Evolutionary conservation across 163 green algal species (phyloP), one percentile per base, ranked within the genome.

Genomic region (Scenedesmus sp.): DNA sequence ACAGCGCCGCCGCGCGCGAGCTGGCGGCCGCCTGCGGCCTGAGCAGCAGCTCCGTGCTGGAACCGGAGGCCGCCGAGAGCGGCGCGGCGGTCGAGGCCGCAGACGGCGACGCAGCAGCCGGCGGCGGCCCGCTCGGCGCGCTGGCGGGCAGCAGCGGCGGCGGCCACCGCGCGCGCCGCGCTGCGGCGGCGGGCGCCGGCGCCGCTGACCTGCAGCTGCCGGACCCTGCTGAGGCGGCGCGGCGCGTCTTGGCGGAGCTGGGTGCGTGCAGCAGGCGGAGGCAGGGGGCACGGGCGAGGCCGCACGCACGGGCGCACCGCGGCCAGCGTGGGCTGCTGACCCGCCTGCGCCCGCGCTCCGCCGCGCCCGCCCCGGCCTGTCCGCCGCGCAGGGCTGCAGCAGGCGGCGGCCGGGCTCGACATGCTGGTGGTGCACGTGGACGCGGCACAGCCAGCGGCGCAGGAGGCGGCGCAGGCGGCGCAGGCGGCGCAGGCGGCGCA

Each of bases 321-420:
- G n/a, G n/a, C n/a, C n/a, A n/a, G n/a, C n/a, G n/a, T n/a, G n/a
- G n/a, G n/a, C n/a, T n/a, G n/a, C n/a, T n/a, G n/a, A n/a, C n/a
- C n/a, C n/a, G n/a, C n/a, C n/a, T n/a, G n/a, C n/a, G n/a, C n/a
- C n/a, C n/a, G n/a, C n/a, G n/a, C n/a, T n/a, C n/a, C n/a, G n/a
- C n/a, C n/a, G n/a, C n/a, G n/a, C n/a, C n/a, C n/a, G n/a, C n/a
- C n/a, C n/a, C n/a, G n/a, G n/a, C n/a, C n/a, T n/a, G n/a, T n/a
- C n/a, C n/a, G n/a, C n/a, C n/a, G n/a, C n/a, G n/a, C 74, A 81
- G 74, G 62, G 29, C 50, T 81, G 28, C 47, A 81, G 10, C 39
- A 73, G 7, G 50, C 74, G 10, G 74, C 66, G 36, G 63, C 74
- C 51, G 74, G 74, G 2, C 20, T 75, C 13, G 74, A 81, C 42